A percentile compares a stretch with the other conserved stretches of the same genome.
These are phyloP conservation scores for Russula sp. DNA, from an alignment of 768 basidiomycete species.

Conservation along the genomic window DNA sequence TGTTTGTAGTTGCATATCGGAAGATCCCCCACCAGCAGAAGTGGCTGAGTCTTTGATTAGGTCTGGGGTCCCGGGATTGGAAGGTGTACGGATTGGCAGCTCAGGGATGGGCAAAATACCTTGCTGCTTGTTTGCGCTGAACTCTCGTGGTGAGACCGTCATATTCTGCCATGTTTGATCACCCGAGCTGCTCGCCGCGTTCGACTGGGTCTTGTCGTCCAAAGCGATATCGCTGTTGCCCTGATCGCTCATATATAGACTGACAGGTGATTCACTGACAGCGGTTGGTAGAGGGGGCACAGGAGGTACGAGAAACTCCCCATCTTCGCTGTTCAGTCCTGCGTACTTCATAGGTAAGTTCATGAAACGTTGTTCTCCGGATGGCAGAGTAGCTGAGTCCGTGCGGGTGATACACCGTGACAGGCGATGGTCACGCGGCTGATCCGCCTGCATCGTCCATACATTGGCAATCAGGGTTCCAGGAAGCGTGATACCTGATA, in stretches of 20 bases:
- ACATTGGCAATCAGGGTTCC: conserved; percentile 13
- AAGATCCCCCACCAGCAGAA: neutral
- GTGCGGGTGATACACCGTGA: conserved; percentile 18
- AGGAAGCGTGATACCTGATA: conserved; percentile 20
- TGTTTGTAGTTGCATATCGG: neutral
- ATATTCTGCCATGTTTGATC: neutral
- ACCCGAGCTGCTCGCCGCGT: neutral
- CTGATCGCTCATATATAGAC: neutral
- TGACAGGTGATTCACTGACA: neutral
- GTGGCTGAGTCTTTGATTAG: conserved; percentile 11
- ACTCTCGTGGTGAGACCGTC: neutral
- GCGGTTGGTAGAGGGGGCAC: conserved; percentile 3
- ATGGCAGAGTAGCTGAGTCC: conserved; percentile 23
- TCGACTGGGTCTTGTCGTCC: neutral
- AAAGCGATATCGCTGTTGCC: neutral
- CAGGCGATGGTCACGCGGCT: conserved; percentile 5
- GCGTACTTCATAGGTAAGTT: neutral
- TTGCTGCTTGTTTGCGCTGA: neutral
- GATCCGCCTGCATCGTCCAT: conserved; percentile 8
- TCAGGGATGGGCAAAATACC: conserved; percentile 11
- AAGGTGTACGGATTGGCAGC: neutral
- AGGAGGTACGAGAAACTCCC: neutral
- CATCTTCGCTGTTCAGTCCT: neutral
- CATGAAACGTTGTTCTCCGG: conserved; percentile 1
- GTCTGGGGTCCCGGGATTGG: conserved; percentile 14